These are phyloP conservation scores for Lippia alba DNA, from an alignment of 305 asterid species.

Conservation along the genomic window DNA sequence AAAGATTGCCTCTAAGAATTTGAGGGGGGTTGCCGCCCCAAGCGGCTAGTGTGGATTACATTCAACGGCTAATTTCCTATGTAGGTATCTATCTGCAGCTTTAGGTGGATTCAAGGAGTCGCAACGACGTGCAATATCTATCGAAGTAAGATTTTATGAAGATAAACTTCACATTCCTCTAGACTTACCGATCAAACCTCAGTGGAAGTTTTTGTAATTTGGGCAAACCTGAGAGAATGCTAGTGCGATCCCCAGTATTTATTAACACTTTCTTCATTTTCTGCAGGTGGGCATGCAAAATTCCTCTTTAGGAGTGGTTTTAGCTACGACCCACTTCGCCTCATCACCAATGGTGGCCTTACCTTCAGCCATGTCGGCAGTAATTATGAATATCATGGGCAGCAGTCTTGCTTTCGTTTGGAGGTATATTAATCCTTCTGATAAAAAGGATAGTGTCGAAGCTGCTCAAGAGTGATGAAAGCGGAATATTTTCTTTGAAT, in stretches of 20 bases:
- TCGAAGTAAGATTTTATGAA: slow-evolving; percentile 58
- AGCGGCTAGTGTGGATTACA: neutral
- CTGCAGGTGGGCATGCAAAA: slow-evolving; percentile 96
- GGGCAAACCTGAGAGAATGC: neutral
- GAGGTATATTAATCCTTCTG: slow-evolving; percentile 66
- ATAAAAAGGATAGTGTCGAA: slow-evolving; percentile 37
- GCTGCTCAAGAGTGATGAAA: slow-evolving; percentile 26
- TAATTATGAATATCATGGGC: slow-evolving; percentile 89
- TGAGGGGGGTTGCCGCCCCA: neutral
- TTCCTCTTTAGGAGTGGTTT: slow-evolving; percentile 87
- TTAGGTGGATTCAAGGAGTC: slow-evolving; percentile 75
- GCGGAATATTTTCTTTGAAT: neutral
- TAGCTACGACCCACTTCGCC: slow-evolving; percentile 76
- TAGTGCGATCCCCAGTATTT: neutral
- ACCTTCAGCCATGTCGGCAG: slow-evolving; percentile 86
- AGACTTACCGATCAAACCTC: no score
- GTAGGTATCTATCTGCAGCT: slow-evolving; percentile 81
- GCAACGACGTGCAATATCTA: slow-evolving; percentile 88
- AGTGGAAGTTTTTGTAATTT: no score
- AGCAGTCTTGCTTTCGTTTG: slow-evolving; percentile 84
- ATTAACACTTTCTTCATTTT: neutral
- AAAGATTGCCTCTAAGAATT: no score
- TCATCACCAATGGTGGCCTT: slow-evolving; percentile 81
- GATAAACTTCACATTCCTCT: neutral
- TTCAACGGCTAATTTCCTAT: neutral